These are phyloP conservation scores for Borealophlyctis nickersoniae DNA, from an alignment of 192 early-diverging fungal species.

Conservation along the genomic window DNA sequence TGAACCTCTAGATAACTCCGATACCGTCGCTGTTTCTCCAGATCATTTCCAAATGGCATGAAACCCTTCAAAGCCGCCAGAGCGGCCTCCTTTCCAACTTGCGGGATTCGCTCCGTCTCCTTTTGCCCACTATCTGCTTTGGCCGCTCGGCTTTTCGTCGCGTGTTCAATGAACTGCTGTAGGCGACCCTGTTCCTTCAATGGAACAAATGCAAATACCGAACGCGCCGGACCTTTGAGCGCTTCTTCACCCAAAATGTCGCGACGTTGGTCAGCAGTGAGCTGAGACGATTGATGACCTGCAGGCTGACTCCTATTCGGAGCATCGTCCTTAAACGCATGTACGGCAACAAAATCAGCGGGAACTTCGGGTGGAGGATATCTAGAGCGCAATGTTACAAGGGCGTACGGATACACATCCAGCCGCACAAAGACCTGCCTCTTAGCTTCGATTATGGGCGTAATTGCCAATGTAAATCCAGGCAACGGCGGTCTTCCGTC, in stretches of 20 bases:
- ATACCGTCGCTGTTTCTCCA: constrained; percentile 73
- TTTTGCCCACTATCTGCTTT: constrained; percentile 1
- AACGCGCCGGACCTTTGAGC: constrained; percentile 57
- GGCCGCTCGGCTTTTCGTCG: constrained; percentile 12
- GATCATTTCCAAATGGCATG: constrained; percentile 71
- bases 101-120: constrained; percentile 12
- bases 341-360: constrained; percentile 31
- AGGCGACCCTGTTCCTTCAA: constrained; percentile 63
- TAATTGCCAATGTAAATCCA: constrained; percentile 50
- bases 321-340: constrained; percentile 5
- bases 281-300: constrained; percentile 8
- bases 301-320: constrained; percentile 8
- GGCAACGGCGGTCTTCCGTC: constrained; percentile 55
- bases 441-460: constrained; percentile 33
- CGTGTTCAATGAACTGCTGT: constrained; percentile 47
- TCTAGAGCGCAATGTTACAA: constrained; percentile 5
- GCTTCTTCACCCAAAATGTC: constrained; percentile 69
- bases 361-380: constrained; percentile 39
- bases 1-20: constrained; percentile 62
- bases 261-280: constrained; percentile 55
- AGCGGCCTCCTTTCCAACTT: constrained; percentile 65
- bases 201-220: constrained; percentile 71
- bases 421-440: constrained; percentile 36
- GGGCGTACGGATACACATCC: neutral
- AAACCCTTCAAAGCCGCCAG: constrained; percentile 70